Percentiles rank a stretch among this genome's conserved stretches.
phyloP scores from a whole-genome alignment of 2,329 filamentous ascomycete genomes.

The Sarocladium strictum region DNA sequence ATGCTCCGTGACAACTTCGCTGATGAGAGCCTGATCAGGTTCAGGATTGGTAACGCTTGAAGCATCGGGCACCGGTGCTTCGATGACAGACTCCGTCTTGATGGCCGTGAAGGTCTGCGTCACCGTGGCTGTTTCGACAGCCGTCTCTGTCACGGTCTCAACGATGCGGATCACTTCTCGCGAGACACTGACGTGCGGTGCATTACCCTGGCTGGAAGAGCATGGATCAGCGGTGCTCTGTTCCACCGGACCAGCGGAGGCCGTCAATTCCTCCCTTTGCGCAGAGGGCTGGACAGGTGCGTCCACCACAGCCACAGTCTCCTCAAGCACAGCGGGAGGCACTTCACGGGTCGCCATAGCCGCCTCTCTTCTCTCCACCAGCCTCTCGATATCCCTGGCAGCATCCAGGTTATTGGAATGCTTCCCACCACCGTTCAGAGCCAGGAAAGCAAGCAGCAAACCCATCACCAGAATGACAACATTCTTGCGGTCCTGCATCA shows the following conservation, averaged over 20 bases:
- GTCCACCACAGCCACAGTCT: slow-evolving; percentile 7
- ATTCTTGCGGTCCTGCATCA: slow-evolving; percentile 54
- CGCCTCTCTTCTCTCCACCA: slow-evolving; percentile 19
- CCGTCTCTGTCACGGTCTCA: slow-evolving; percentile 29
- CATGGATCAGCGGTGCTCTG: not conserved
- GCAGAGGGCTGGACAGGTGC: not conserved
- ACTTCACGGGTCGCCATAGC: slow-evolving; percentile 18
- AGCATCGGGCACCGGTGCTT: not conserved
- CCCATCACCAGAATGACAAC: slow-evolving; percentile 50
- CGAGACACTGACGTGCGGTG: slow-evolving; percentile 5
- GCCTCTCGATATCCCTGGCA: slow-evolving; percentile 11
- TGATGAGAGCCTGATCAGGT: too few relatives aligned
- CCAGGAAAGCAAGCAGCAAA: slow-evolving; percentile 46
- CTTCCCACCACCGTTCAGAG: slow-evolving; percentile 26
- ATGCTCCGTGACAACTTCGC: too few relatives aligned
- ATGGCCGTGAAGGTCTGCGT: slow-evolving; percentile 16
- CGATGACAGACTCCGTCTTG: slow-evolving; percentile 21
- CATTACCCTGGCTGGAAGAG: slow-evolving; percentile 8
- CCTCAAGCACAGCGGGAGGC: slow-evolving; percentile 20
- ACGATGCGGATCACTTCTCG: slow-evolving; percentile 26
- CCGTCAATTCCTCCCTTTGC: not conserved
- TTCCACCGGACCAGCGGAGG: not conserved
- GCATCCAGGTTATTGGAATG: not conserved
- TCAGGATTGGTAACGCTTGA: not conserved
- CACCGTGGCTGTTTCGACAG: slow-evolving; percentile 24